phyloP scores from a whole-genome alignment of 2,329 filamentous ascomycete genomes.

The Ophiosphaerella korrae region DNA sequence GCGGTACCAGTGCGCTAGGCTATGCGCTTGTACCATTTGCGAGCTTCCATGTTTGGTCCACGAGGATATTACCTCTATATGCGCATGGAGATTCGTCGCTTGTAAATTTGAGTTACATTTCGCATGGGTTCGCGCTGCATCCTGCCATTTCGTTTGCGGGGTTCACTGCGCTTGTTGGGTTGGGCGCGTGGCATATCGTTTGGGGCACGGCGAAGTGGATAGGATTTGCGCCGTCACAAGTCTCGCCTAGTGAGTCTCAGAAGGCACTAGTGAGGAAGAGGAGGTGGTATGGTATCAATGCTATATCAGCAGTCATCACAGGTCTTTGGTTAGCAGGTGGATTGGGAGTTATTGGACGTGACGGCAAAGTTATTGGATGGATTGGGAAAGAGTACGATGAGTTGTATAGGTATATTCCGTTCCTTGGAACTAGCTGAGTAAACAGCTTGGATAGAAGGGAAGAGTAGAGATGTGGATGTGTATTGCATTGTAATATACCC shows the following conservation, averaged over 20 bases:
- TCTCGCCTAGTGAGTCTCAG: constrained; percentile 56
- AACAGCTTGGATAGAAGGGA: background rate
- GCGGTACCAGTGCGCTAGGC: constrained; percentile 72
- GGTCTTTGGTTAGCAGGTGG: constrained; percentile 82
- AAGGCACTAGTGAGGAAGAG: constrained; percentile 63
- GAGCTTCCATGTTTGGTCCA: constrained; percentile 73
- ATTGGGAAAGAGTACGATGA: constrained; percentile 79
- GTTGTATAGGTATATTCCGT: constrained; percentile 66
- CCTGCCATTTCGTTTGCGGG: constrained; percentile 69
- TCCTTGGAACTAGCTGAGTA: constrained; percentile 53
- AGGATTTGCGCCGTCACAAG: constrained; percentile 63
- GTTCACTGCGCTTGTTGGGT: constrained; percentile 69
- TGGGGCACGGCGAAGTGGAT: constrained; percentile 89
- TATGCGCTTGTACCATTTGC: constrained; percentile 72
- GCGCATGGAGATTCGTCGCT: constrained; percentile 86
- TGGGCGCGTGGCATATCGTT: constrained; percentile 76
- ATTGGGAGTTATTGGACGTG: constrained; percentile 75
- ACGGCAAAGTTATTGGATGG: constrained; percentile 75
- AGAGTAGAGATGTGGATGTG: background rate
- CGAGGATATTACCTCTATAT: constrained; percentile 74
- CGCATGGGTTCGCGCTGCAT: constrained; percentile 80
- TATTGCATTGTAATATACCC: constrained; percentile 31
- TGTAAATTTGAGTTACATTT: constrained; percentile 80
- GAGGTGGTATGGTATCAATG: constrained; percentile 75
- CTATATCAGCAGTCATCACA: constrained; percentile 61